Conservation (phyloP, 2,329 filamentous ascomycete genomes). For the Ceratocystis albifundus region DNA sequence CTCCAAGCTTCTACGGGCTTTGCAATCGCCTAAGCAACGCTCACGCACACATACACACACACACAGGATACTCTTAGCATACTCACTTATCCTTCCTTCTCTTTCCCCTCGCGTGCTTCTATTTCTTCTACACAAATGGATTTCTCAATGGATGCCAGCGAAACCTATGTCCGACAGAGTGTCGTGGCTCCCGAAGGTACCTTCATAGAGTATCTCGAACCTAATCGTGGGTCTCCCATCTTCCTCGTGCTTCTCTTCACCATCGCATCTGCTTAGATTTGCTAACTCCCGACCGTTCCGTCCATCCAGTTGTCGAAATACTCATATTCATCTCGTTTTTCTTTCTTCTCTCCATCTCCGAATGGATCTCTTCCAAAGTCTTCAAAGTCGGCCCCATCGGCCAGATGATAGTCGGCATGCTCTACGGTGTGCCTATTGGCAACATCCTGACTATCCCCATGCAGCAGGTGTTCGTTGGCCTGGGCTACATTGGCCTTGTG, state of each 20-base stretch:
- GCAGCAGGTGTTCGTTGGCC: constrained; percentile 37
- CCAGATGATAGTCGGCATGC: constrained; percentile 37
- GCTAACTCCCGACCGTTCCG: neutral
- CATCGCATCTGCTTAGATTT: neutral
- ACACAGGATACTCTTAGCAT: neutral
- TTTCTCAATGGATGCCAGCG: neutral
- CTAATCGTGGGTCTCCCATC: constrained; percentile 27
- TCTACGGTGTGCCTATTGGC: constrained; percentile 37
- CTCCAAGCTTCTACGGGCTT: constrained; percentile 3
- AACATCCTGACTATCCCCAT: constrained; percentile 34
- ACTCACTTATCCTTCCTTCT: neutral
- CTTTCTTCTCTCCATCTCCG: constrained; percentile 33
- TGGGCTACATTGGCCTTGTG: constrained; percentile 40
- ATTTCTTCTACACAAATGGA: neutral
- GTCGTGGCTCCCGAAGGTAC: constrained; percentile 20
- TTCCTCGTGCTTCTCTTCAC: neutral
- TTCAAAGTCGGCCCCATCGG: constrained; percentile 38
- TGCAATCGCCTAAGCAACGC: neutral
- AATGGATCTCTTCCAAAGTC: constrained; percentile 34
- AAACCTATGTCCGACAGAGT: constrained; percentile 2
- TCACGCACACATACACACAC: too few species aligned
- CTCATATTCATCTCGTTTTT: constrained; percentile 37
- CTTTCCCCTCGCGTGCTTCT: too few species aligned
- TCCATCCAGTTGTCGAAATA: constrained; percentile 31
- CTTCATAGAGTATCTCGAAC: constrained; percentile 34